These are phyloP conservation scores for Pelargonium myrrhifolium DNA, from an alignment of 441 rosid genomes.

Conservation along the genomic window DNA sequence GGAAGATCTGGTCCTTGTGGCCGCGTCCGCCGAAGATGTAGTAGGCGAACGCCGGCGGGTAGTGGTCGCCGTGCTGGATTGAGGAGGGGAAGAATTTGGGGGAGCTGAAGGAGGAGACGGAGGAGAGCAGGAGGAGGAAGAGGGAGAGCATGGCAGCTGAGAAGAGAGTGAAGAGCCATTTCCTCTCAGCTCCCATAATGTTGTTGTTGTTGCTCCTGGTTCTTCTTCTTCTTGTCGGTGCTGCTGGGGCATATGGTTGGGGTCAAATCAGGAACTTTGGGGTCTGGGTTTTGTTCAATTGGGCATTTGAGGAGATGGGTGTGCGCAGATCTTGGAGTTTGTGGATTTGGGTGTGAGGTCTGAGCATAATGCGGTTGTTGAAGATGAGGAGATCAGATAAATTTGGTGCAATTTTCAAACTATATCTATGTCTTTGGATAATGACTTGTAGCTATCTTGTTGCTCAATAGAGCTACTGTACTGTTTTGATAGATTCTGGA, in stretches of 20 bases:
- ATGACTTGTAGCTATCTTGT: not conserved
- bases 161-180: slow-evolving; percentile 81
- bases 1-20: slow-evolving; percentile 60
- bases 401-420: not conserved
- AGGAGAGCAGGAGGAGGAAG: slow-evolving; percentile 59
- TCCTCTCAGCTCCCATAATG: slow-evolving; percentile 82
- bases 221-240: not conserved
- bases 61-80: slow-evolving; percentile 60
- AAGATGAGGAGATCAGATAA: not conserved
- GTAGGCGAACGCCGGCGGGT: slow-evolving; percentile 90
- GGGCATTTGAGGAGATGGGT: not conserved
- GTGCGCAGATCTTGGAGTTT: not conserved
- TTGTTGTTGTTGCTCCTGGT: not conserved
- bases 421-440: not conserved
- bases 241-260: not conserved
- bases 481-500: not conserved
- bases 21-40: slow-evolving; percentile 76
- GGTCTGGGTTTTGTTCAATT: not conserved
- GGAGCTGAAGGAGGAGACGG: slow-evolving; percentile 64
- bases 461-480: not conserved
- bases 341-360: not conserved
- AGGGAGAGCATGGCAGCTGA: slow-evolving; percentile 64
- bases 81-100: slow-evolving; percentile 57
- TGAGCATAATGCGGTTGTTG: not conserved
- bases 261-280: not conserved